Evolutionary conservation across 176 grass and related monocot genomes (phyloP).

Genomic region (Triticum turgidum): DNA sequence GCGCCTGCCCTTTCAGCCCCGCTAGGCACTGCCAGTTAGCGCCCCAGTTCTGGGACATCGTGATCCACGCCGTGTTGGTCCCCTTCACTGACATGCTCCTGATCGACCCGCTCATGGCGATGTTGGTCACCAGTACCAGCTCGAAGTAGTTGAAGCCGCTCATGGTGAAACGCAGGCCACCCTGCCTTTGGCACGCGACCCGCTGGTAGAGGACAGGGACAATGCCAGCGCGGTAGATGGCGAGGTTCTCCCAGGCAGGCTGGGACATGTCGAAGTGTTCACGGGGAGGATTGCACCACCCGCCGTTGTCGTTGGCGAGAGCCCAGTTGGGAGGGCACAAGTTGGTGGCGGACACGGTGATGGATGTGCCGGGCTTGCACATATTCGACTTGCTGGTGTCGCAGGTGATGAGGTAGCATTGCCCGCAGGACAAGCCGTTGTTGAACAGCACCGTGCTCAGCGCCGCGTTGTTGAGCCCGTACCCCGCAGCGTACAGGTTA

Average conservation of each 20-base stretch:
- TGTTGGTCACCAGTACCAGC: slow-evolving; percentile 46
- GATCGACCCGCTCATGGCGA: slow-evolving; percentile 39
- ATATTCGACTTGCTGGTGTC: neutral
- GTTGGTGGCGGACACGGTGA: slow-evolving; percentile 46
- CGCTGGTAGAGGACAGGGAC: slow-evolving; percentile 46
- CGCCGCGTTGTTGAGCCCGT: slow-evolving; percentile 46
- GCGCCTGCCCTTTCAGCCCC: neutral
- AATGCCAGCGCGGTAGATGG: slow-evolving; percentile 29
- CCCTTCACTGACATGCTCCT: slow-evolving; percentile 28
- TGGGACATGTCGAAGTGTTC: slow-evolving; percentile 60
- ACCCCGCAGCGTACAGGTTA: slow-evolving; percentile 48
- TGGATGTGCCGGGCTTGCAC: slow-evolving; percentile 30
- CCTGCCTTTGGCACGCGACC: slow-evolving; percentile 37
- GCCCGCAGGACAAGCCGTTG: slow-evolving; percentile 50
- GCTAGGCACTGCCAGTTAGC: slow-evolving; percentile 37
- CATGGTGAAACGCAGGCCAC: slow-evolving; percentile 43
- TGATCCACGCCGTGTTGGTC: slow-evolving; percentile 20
- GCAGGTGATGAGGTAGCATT: slow-evolving; percentile 47
- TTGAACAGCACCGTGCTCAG: slow-evolving; percentile 57
- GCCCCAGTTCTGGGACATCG: slow-evolving; percentile 53
- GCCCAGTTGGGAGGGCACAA: slow-evolving; percentile 47
- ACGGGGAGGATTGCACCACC: slow-evolving; percentile 43
- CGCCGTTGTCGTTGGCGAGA: slow-evolving; percentile 26
- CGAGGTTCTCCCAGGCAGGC: slow-evolving; percentile 44
- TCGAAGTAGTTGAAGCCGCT: slow-evolving; percentile 46